Percentiles rank a stretch among this genome's conserved stretches.
phyloP scores from a whole-genome alignment of 2,329 filamentous ascomycete genomes.

The Stagonosporopsis cucurbitacearum region DNA sequence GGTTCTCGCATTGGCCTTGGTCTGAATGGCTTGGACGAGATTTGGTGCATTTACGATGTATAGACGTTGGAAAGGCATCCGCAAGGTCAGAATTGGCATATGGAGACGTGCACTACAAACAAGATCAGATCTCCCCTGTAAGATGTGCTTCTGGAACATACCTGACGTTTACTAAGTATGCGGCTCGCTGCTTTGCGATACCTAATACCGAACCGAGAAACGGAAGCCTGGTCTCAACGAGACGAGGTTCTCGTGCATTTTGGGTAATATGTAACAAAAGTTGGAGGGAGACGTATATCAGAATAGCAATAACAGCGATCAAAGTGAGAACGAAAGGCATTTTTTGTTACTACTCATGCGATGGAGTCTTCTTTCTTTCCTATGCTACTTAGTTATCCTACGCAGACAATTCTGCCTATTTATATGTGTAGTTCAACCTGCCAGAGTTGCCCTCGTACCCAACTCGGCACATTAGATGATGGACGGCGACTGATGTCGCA shows the following conservation, averaged over 20 bases:
- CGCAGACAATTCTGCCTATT: neutral
- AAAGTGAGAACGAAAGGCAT: slow-evolving; percentile 4
- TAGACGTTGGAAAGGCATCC: slow-evolving; percentile 51
- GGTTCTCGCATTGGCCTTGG: slow-evolving; percentile 45
- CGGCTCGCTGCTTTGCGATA: slow-evolving; percentile 3
- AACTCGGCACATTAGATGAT: neutral
- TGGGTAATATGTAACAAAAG: slow-evolving; percentile 2
- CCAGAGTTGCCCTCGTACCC: neutral
- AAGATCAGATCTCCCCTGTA: neutral
- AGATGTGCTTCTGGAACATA: neutral
- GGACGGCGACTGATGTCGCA: slow-evolving; percentile 7
- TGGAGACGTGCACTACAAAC: slow-evolving; percentile 18
- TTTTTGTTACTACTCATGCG: neutral
- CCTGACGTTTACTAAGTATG: slow-evolving; percentile 1
- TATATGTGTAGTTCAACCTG: neutral
- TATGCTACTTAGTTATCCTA: neutral
- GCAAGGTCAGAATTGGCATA: slow-evolving; percentile 51
- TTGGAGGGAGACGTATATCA: slow-evolving; percentile 1
- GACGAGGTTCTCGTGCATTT: slow-evolving; percentile 1
- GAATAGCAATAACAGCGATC: neutral
- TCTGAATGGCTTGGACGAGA: slow-evolving; percentile 50
- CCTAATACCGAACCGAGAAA: slow-evolving; percentile 3
- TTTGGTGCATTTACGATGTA: slow-evolving; percentile 51
- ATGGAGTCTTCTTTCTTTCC: neutral
- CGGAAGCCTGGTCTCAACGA: neutral